These are phyloP conservation scores for Microbotryomycetes sp. DNA, from an alignment of 1,284 basidiomycete genomes.

Conservation along the genomic window DNA sequence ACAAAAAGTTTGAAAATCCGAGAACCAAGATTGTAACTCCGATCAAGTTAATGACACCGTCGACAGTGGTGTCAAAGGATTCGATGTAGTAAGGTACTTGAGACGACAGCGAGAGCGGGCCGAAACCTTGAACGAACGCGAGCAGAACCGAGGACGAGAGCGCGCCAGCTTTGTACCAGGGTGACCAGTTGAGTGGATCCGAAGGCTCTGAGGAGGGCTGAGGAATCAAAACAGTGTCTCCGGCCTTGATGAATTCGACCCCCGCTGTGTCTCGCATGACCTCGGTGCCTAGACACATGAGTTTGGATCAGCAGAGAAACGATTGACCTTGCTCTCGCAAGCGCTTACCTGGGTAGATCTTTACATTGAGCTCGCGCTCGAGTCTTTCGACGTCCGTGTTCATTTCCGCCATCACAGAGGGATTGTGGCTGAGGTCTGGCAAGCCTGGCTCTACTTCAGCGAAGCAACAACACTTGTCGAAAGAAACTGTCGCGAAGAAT, in stretches of 20 bases:
- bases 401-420: neutral
- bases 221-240: neutral
- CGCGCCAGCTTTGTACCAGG: neutral
- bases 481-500: too few species aligned
- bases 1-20: neutral
- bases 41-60: constrained; percentile 6
- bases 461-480: too few species aligned
- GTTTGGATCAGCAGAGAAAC: neutral
- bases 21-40: neutral
- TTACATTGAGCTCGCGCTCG: neutral
- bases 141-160: neutral
- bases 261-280: constrained; percentile 1
- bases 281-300: neutral
- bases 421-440: too few species aligned
- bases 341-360: neutral
- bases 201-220: neutral
- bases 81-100: constrained; percentile 8
- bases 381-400: constrained; percentile 1
- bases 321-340: neutral
- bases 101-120: neutral
- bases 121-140: constrained; percentile 3
- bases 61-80: neutral
- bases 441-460: too few species aligned
- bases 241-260: constrained; percentile 1
- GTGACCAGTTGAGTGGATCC: constrained; percentile 2